Base-by-base conservation (phyloP, 2,329 filamentous ascomycete species). In the Sporothrix brunneoviolacea region DNA sequence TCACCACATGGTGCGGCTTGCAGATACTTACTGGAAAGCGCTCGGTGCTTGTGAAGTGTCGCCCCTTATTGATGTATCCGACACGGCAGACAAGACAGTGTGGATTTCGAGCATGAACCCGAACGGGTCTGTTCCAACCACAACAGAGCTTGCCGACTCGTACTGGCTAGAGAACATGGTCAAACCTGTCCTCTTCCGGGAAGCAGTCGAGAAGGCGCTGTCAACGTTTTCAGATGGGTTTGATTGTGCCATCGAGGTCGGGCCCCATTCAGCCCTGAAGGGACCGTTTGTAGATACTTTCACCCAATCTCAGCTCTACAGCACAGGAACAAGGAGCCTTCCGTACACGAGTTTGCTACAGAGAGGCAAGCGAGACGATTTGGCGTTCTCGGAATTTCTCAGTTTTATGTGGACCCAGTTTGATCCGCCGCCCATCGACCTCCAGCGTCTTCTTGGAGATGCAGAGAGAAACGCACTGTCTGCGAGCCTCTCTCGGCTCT, bases 321-420 rank as follows among this genome's bases (percentile, higher is more conserved):
- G 53, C 10, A 27, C 37, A 3, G 48, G 49, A 21, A 70, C 27
- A 59, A 63, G n/a, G 57, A 54, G 4, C 1, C 39, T 66, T 1
- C 62, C 62, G 0, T 71, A 71, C 52, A 54, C 57, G 0, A 64
- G 65, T 2, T 28, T 68, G 0, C 60, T 71, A 0, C 50, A 58
- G 8, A 58, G 69, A 19, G 61, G 59, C 0, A 54, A 59, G 16
- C 59, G 64, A 9, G 65, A 66, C 18, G 57, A 59, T 1, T 28
- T 60, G 3, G 60, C 64, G 0, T 61, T 69, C 18, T 58, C 64
- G 1, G 52, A 66, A 0, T 68, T 67, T 30, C 55, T 69, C 2
- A 65, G 64, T 5, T 64, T 60, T 52, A 60, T 65, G 42, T 66
- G 65, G 65, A 55, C 59, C 4, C 55, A 58, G 4, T 64, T 67